Evolutionary conservation across 306 rosid species (phyloP), one percentile per base, ranked within the genome.

Genomic region (Canavalia gladiata): DNA sequence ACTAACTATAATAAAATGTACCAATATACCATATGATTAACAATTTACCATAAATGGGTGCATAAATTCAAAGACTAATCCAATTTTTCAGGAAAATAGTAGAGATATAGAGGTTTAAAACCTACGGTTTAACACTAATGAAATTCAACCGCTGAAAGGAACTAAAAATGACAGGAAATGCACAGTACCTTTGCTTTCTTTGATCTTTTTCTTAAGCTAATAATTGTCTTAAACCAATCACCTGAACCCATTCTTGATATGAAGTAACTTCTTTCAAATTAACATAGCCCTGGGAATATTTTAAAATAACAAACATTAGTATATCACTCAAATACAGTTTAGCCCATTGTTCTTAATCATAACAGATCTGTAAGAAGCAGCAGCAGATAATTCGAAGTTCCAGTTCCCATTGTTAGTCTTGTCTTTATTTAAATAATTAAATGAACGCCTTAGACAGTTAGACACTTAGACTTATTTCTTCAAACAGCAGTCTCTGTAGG

Each of bases 231-330:
- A 83, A 96, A 90, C 99, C 98, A 96, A 78, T 82, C 63, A 79
- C 99, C 99, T 71, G 99, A 92, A 75, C 97, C 98, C 99, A 96
- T 96, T 65, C 66, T 81, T 54, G 73, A 74, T 34, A 51, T 69
- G 43, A 65, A 65, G 71, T 66, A 75, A 52, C 86, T 84, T 57
- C 73, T 25, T 74, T 72, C 81, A 87, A 55, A 73, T 84, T 39
- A 86, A 80, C 82, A 81, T 76, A 88, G 76, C 56, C 97, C 89
- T 89, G 84, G 25, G 41, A 84, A 63, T 31, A 85, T 33, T 59
- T 69, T 47, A 56, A 68, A 25, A 70, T 31, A 69, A 31, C 56
- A 59, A 79, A 50, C 45, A 87, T 88, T 81, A 87, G 85, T 72
- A 60, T 29, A 64, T 69, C 64, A 65, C 73, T 60, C 82, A 80